Conservation (phyloP, 345 rosid species). For the Aquilaria malaccensis region DNA sequence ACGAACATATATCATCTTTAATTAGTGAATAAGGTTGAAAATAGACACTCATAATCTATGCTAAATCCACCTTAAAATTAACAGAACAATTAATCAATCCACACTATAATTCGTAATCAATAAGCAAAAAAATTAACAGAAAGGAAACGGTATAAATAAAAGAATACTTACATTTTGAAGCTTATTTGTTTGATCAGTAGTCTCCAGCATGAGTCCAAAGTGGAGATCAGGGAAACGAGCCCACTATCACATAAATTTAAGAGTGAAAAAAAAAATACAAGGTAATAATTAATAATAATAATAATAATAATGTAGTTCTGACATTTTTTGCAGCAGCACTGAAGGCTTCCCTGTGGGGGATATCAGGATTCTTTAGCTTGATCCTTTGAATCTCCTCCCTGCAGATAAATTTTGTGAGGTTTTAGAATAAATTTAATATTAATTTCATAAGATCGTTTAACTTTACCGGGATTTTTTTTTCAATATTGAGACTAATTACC, state of each 20-base stretch:
- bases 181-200: conserved; percentile 7
- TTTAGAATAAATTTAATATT: background rate
- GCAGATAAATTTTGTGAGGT: conserved; percentile 1
- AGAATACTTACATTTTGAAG: conserved; percentile 7
- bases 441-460: too few relatives aligned
- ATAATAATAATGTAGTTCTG: conserved; percentile 10
- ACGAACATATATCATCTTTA: too few relatives aligned
- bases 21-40: too few relatives aligned
- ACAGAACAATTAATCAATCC: too few relatives aligned
- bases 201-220: conserved; percentile 18
- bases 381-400: conserved; percentile 71
- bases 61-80: too few relatives aligned
- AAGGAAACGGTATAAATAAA: background rate
- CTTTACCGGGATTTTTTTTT: too few relatives aligned
- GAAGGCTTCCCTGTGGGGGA: conserved; percentile 60
- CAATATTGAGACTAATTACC: too few relatives aligned
- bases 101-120: too few relatives aligned
- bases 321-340: conserved; percentile 70
- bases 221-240: conserved; percentile 21
- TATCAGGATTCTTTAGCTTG: conserved; percentile 56
- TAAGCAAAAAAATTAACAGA: too few relatives aligned
- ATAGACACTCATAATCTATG: too few relatives aligned
- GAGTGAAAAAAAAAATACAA: background rate
- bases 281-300: background rate
- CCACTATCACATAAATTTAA: conserved; percentile 9